Percentiles rank a stretch among this genome's conserved stretches.
Conservation (phyloP, 495 filamentous ascomycete genomes). For the Cladorrhinum samala region DNA sequence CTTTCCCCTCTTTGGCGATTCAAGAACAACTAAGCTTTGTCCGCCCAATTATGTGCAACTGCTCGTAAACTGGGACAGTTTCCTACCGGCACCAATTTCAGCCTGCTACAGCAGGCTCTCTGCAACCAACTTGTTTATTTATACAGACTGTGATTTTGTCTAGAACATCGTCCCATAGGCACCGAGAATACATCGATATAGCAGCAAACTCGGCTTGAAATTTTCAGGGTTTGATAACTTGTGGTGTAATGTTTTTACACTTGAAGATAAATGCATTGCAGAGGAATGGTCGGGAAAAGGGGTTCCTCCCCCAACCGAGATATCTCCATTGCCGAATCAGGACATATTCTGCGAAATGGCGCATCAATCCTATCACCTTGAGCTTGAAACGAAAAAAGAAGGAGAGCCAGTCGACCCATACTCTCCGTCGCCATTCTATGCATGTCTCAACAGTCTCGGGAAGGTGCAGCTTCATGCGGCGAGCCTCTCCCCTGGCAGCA, state of each 20-base stretch:
- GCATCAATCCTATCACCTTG: too few relatives aligned
- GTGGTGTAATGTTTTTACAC: too few relatives aligned
- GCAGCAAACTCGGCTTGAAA: not conserved
- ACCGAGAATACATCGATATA: not conserved
- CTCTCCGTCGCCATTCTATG: constrained; percentile 1
- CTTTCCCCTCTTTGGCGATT: not conserved
- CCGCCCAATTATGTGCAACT: not conserved
- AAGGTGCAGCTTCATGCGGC: constrained; percentile 1
- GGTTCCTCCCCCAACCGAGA: too few relatives aligned
- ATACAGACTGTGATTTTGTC: too few relatives aligned
- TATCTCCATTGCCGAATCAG: not conserved
- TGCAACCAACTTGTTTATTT: too few relatives aligned
- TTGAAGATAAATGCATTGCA: not conserved
- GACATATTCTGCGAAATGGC: not conserved
- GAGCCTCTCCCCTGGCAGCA: not conserved
- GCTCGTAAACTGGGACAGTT: constrained; percentile 4
- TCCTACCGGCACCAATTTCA: not conserved
- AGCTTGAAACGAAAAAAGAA: not conserved
- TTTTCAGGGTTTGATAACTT: too few relatives aligned
- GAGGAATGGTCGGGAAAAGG: not conserved
- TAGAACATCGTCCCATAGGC: not conserved
- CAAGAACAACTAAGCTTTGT: not conserved
- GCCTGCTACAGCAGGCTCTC: not conserved
- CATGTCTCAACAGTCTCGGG: not conserved
- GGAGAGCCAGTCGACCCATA: not conserved